A percentile compares a stretch with the other conserved stretches of the same genome.
Conservation (phyloP, 768 basidiomycete genomes). For the Cyclocybe cylindracea region DNA sequence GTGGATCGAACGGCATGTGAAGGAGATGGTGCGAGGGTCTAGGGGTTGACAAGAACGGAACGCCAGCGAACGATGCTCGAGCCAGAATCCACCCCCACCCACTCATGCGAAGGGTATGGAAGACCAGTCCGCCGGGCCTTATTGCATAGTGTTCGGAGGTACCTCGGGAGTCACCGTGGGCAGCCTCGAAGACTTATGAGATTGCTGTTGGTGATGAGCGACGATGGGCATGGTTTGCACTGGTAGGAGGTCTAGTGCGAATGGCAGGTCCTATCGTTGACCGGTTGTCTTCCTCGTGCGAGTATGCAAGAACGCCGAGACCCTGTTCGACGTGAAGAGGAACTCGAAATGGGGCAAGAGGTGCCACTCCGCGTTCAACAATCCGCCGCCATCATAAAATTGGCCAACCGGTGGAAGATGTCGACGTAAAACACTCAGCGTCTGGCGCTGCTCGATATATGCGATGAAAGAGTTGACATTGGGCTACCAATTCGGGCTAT, state of each 20-base stretch:
- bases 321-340: slow-evolving; percentile 14
- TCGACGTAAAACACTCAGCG: too few species aligned
- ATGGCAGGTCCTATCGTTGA: background rate
- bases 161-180: slow-evolving; percentile 46
- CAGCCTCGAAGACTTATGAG: slow-evolving; percentile 28
- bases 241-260: background rate
- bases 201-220: slow-evolving; percentile 9
- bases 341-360: slow-evolving; percentile 11
- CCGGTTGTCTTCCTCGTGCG: slow-evolving; percentile 7
- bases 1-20: background rate
- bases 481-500: too few species aligned
- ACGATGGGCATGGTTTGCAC: background rate
- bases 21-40: background rate
- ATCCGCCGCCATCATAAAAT: too few species aligned
- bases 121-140: slow-evolving; percentile 34
- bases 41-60: background rate
- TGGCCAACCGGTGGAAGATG: too few species aligned
- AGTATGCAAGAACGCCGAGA: slow-evolving; percentile 36
- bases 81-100: too few species aligned
- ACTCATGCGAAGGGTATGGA: background rate
- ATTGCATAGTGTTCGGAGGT: slow-evolving; percentile 58
- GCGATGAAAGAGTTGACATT: too few species aligned
- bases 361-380: too few species aligned
- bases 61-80: too few species aligned
- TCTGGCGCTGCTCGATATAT: too few species aligned